Base-by-base conservation (phyloP, 202 grass and related monocot genomes). In the Musa balbisiana region DNA sequence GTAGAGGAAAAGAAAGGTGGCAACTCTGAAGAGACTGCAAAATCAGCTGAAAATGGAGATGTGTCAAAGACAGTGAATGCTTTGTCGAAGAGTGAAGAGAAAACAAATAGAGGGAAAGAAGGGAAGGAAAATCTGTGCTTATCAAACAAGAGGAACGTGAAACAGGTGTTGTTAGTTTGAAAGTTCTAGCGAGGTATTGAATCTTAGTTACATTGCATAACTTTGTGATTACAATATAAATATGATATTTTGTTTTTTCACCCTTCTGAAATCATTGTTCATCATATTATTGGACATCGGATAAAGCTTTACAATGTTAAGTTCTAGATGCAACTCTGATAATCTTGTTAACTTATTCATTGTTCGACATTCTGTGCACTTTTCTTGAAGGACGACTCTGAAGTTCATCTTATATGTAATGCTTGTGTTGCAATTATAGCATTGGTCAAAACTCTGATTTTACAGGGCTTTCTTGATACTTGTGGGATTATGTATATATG, bases 101-200 rank as follows among this genome's bases (percentile, higher is more conserved):
- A 77, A 75, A 76, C 81, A 52, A 86, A 64, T 64, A 91, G 92
- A 86, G 78, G 71, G 71, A 90, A 99, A 82, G 88, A 84, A 64
- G 91, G 85, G 88, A 84, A 64, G 91, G 85, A 56, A 94, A 99
- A 80, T 92, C 95, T 67, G 80, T 94, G 75, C 89, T 99, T 80
- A 92, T 99, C 78, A 99, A 99, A 78, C 86, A 99, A 84, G 95
- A 99, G 76, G 95, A 99, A 81, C 84, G 95, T 65, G 95, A 99
- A 90, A 99, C 95, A 51, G 95, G 95, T 77, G 87, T 99, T 90
- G 82, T 99, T 73, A 92, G 91, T 73, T 27, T 72, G 3, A 99
- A 90, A 51, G 95, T 99, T 73, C 91, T 99, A 89, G 84, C 91
- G 78, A 89, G 95, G 95, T 94, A 93, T 81, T 73, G 55, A 23